Evolutionary conservation across 257 asterid genomes (phyloP), one percentile per base, ranked within the genome.

Genomic region (Forsythia viridissima): DNA sequence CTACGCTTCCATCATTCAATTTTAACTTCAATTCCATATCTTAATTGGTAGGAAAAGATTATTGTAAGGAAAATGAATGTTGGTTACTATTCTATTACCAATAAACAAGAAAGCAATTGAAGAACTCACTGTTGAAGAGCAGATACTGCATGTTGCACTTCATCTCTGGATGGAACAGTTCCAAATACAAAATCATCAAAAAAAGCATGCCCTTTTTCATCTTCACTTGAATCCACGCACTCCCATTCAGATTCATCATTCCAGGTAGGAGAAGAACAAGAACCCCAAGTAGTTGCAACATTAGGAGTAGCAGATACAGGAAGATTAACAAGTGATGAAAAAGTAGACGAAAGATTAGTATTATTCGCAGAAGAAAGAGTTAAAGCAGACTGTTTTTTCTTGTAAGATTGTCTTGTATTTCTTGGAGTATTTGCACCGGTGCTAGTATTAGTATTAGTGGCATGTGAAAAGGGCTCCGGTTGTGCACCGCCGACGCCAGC

Each of bases 101-200:
- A 9, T 61, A 21, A 24, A 63, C 61, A 20, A 34, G 16, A 39
- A 57, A 12, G 74, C 15, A 38, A 51, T 21, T 34, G 6, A 73
- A 42, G n/a, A 77, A 78, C 87, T 87, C 66, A 93, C 98, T 83
- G 87, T 67, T 89, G 94, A 70, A 93, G 93, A 21, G 97, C 91
- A 83, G 85, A 82, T 77, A 93, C 86, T 6, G 97, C 98, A 70
- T 80, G 86, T 57, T 81, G 86, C 42, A 90, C 98, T 70, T 93
- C 98, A 41, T 88, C 90, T 0, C 9, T 71, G 16, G 94, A 86
- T 12, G 98, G 98, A 85, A 86, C 91, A 80, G 80, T 51, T 38
- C 89, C 93, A 82, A 91, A 85, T 36, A 91, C 86, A 74, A 44
- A 82, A 77, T 88, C 94, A 4, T 91, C 92, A 71, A 42, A 71